These are phyloP conservation scores for Amanita exitialis DNA, from an alignment of 768 basidiomycete species.

Conservation along the genomic window DNA sequence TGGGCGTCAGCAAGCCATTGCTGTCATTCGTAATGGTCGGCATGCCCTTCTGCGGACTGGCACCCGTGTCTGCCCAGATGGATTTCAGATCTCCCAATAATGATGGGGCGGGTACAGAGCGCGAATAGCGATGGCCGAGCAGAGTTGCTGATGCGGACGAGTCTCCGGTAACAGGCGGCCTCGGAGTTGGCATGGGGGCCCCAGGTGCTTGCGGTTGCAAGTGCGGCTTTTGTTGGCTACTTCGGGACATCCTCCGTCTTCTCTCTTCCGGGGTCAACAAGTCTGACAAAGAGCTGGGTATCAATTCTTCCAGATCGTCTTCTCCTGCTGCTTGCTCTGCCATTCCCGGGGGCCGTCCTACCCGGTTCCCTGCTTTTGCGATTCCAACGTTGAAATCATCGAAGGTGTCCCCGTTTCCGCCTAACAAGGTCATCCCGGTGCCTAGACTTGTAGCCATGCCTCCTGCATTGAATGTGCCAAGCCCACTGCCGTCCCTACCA, in stretches of 20 bases:
- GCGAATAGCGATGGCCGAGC: slow-evolving; percentile 58
- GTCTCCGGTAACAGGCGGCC: slow-evolving; percentile 1
- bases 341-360: slow-evolving; percentile 10
- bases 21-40: slow-evolving; percentile 29
- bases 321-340: slow-evolving; percentile 48
- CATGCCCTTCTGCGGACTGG: slow-evolving; percentile 10
- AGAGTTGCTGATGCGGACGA: slow-evolving; percentile 8
- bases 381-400: slow-evolving; percentile 18
- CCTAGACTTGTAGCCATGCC: slow-evolving; percentile 62
- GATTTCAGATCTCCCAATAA: slow-evolving; percentile 67
- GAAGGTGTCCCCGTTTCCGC: slow-evolving; percentile 24
- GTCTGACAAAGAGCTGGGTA: slow-evolving; percentile 84
- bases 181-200: slow-evolving; percentile 5
- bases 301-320: slow-evolving; percentile 79
- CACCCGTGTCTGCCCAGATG: slow-evolving; percentile 62
- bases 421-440: slow-evolving; percentile 36
- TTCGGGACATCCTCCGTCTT: slow-evolving; percentile 71
- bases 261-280: slow-evolving; percentile 85
- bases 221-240: slow-evolving; percentile 23
- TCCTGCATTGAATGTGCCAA: slow-evolving; percentile 18
- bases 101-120: slow-evolving; percentile 72
- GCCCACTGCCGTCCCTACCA: slow-evolving; percentile 10
- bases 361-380: slow-evolving; percentile 9
- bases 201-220: neutral
- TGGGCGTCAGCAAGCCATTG: slow-evolving; percentile 44